Base-by-base conservation (phyloP, 148 eudicot genomes). In the Euryodendron excelsum region DNA sequence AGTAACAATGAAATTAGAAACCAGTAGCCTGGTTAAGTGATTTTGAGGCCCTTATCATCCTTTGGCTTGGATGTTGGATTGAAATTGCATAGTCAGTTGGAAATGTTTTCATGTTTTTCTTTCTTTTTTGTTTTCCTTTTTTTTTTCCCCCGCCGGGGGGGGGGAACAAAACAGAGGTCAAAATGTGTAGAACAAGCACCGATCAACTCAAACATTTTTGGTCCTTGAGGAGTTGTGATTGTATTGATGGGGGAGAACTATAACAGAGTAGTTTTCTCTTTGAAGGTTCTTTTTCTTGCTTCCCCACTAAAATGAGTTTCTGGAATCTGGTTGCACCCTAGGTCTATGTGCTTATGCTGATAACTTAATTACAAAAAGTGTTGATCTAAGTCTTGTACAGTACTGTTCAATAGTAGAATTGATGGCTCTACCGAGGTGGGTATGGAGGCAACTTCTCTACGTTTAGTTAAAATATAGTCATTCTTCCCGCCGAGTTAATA, bases 31-130 rank as follows among this genome's bases (percentile, higher is more conserved):
- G 52, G 15, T 48, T 48, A 13, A 48, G 23, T 53, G n/a, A 53
- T 53, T 53, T 53, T 53, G 58, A 53, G 58, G 58, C 31, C 63
- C 63, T 27, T n/a, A 59, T 59, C 63, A 59, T 59, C n/a, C 58
- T 59, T 59, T 27, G 30, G 30, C 31, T 59, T 59, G 63, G 15
- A 59, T 59, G 31, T 25, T 59, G 63, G 30, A 59, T 59, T 48
- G 20, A 48, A 48, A 10, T 48, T 48, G 13, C 15, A 13, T 48
- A 9, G 15, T 48, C 52, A 2, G 52, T 48, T 12, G 13, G 10
- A 48, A 48, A 48, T 12, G 14, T 48, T 48, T 48, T 48, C 13
- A 9, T 11, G 12, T 48, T 8, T 48, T 48, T 47, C 14, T 9
- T 9, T 48, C 15, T 9, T 48, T 13, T 12, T 48, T 13, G 14